Conservation (phyloP, 73 alveolate genomes). For the Stentor roeselii region DNA sequence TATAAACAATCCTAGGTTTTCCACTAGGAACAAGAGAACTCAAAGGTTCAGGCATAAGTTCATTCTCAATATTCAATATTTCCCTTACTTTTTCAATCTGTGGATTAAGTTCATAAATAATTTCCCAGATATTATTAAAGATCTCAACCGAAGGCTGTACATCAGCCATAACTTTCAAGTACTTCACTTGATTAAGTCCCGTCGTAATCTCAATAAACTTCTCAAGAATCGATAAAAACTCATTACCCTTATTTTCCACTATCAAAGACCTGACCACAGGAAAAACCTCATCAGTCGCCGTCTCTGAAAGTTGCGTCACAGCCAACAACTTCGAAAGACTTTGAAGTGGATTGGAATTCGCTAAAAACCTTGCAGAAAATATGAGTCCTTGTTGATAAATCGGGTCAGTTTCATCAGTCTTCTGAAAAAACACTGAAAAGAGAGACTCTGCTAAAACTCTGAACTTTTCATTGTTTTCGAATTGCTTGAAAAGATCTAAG, state of each 20-base stretch:
- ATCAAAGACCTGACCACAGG: neutral
- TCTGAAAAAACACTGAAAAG: too few relatives aligned
- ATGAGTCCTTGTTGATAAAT: neutral
- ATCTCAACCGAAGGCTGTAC: constrained; percentile 29
- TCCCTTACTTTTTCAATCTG: neutral
- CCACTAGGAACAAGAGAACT: constrained; percentile 46
- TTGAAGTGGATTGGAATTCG: neutral
- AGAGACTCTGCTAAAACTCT: too few relatives aligned
- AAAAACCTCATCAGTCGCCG: neutral
- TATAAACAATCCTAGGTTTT: constrained; percentile 10
- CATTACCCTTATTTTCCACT: neutral
- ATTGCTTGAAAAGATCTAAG: too few relatives aligned
- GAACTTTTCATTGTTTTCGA: too few relatives aligned
- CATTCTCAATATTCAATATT: constrained; percentile 58
- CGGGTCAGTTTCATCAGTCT: neutral
- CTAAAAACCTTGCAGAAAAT: neutral
- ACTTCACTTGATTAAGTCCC: neutral
- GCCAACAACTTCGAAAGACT: neutral
- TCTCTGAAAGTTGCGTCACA: neutral
- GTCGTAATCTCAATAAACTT: neutral
- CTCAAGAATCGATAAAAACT: neutral
- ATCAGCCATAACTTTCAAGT: neutral
- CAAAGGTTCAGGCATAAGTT: constrained; percentile 66
- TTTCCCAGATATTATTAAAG: constrained; percentile 44
- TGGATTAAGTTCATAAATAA: constrained; percentile 45